Evolutionary conservation across 192 early-diverging fungal genomes (phyloP), one percentile per base, ranked within the genome.

Genomic region (Backusella circina): DNA sequence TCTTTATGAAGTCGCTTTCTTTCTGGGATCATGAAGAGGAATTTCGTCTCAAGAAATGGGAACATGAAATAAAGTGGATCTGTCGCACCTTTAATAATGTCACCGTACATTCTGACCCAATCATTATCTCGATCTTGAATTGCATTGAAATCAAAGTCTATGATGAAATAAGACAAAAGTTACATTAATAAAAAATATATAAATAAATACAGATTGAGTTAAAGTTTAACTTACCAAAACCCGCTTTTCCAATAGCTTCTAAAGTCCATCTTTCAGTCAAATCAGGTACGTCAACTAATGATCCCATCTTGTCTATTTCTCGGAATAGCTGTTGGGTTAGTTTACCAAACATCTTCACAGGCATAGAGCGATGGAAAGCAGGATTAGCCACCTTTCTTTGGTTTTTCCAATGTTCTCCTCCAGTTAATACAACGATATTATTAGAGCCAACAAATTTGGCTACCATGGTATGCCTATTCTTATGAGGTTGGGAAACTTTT

Each of bases 331-430:
- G 33, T n/a, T 67, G 16, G 12, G 57, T 70, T 30, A 78, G 38
- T 21, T 39, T 41, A 18, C 73, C 77, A 54, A 82, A 82, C 31
- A 78, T 26, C 5, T 78, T 75, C 21, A 76, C 76, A 16, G 77
- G 72, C 80, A 77, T 73, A 26, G 72, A 71, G 7, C 76, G 67
- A 37, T 75, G 72, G 47, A 82, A 82, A 12, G 77, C 80, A 28
- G 80, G 80, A 16, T 82, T 82, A 33, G 74, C 38, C 16, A 81
- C 44, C 50, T 73, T 51, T 51, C 50, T 15, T 51, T 51, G 50
- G 1, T 18, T 21, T 51, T 51, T 51, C 50, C 50, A 51, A 41
- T 41, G 39, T 41, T 41, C 39, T 41, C 39, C 39, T 41, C 39
- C 39, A 3, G 39, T 16, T 41, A 18, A 41, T 13, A 15, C 39